Evolutionary conservation across 345 rosid species (phyloP).

Genomic region (Brassica juncea): DNA sequence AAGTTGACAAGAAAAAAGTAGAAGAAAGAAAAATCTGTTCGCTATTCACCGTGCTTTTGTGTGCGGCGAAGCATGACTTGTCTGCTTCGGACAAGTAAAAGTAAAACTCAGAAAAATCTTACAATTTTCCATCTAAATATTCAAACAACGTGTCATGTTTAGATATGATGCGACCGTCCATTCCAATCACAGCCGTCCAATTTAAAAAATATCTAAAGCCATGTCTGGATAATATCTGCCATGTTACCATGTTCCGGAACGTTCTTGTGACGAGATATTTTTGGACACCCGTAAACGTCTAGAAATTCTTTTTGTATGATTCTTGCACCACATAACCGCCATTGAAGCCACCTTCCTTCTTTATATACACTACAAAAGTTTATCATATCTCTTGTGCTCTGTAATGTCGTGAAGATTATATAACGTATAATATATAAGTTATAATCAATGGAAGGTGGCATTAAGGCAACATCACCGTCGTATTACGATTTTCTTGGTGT

Average conservation of each 20-base stretch:
- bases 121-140: not conserved
- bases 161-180: conserved; percentile 5
- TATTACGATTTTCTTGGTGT: conserved; percentile 79
- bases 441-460: conserved; percentile 28
- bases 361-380: conserved; percentile 21
- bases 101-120: not conserved
- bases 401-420: not conserved
- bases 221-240: conserved; percentile 18
- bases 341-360: not conserved
- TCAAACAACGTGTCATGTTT: conserved; percentile 23
- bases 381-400: not conserved
- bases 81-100: too few relatives aligned
- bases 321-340: conserved; percentile 28
- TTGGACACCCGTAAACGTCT: conserved; percentile 18
- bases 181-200: conserved; percentile 14
- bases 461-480: conserved; percentile 39
- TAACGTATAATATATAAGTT: not conserved
- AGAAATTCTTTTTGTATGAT: conserved; percentile 14
- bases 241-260: conserved; percentile 24
- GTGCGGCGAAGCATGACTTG: too few relatives aligned
- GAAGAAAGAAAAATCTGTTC: too few relatives aligned
- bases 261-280: conserved; percentile 35
- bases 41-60: too few relatives aligned
- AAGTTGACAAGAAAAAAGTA: too few relatives aligned
- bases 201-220: conserved; percentile 18